phyloP scores from a whole-genome alignment of 805 yeast species.

The Metschnikowia amazonensis region DNA sequence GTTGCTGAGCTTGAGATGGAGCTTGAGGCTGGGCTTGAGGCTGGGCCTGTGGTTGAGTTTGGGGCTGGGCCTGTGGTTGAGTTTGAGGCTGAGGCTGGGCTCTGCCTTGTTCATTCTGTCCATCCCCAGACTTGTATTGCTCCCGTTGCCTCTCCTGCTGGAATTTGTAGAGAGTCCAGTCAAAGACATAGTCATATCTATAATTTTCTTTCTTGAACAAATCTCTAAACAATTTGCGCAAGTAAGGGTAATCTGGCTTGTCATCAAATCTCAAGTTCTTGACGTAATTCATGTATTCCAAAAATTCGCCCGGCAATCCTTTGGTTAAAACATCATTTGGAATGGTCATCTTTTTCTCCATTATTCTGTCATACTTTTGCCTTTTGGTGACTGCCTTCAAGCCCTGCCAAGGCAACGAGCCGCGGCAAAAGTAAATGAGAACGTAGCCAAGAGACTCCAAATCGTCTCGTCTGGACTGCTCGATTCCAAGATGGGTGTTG shows the following conservation, averaged over 20 bases:
- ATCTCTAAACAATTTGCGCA: conserved; percentile 87
- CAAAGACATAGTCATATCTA: conserved; percentile 90
- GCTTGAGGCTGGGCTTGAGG: conserved; percentile 18
- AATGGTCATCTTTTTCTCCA: conserved; percentile 24
- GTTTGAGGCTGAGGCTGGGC: conserved; percentile 21
- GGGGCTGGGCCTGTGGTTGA: conserved; percentile 7
- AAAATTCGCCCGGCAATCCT: conserved; percentile 89
- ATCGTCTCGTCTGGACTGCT: conserved; percentile 21
- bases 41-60: conserved; percentile 17
- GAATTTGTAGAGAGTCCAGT: conserved; percentile 89
- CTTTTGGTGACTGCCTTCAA: conserved; percentile 23
- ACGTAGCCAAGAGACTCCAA: conserved; percentile 22
- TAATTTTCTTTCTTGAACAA: conserved; percentile 83
- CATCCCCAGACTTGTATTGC: conserved; percentile 33
- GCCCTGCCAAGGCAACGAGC: conserved; percentile 23
- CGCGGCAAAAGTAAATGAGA: conserved; percentile 21
- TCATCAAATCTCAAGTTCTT: conserved; percentile 91
- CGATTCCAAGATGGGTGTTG: conserved; percentile 22
- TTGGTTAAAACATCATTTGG: conserved; percentile 21
- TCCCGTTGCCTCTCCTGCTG: conserved; percentile 55
- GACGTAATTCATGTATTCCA: conserved; percentile 81
- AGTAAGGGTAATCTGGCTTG: conserved; percentile 88
- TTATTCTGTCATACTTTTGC: conserved; percentile 22
- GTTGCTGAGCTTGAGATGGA: conserved; percentile 16
- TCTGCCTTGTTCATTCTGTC: conserved; percentile 19